Base-by-base conservation (phyloP, 2,329 filamentous ascomycete species). In the Fusarium heterosporum region DNA sequence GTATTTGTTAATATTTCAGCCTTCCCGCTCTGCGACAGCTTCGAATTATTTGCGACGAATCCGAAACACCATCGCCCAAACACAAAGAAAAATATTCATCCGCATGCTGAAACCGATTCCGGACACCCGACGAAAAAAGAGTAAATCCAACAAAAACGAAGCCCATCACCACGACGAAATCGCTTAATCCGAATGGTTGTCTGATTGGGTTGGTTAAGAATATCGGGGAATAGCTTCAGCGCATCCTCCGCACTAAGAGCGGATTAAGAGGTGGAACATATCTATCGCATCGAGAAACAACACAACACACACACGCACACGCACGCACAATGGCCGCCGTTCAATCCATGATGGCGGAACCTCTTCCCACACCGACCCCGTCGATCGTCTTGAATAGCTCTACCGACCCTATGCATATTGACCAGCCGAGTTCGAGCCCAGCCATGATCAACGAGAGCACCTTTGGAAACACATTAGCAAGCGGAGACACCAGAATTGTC, bases 401-500 rank as follows among this genome's bases (percentile, higher is more conserved):
- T 41, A 57, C 73, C 14, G 70, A 63, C 26, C 66, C 75, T 28
- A 70, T 79, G 64, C 76, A 79, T 30, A 59, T 79, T 38, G 81
- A 80, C 43, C 76, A 75, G 53, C 69, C 74, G 26, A 75, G 74
- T 38, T 74, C 78, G 45, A 76, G 76, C 38, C 76, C 76, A 38
- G 68, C 71, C 14, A 72, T 78, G 62, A 68, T 75, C 26, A 78
- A 76, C 39, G 78, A 78, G n/a, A 75, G 77, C 48, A 79, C 77
- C 26, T 79, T 83, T 57, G 80, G 80, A 59, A 83, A 80, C 49
- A 80, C 81, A 6, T 79, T 85, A 9, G 79, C 81, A 61, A 78
- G 76, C 36, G 87, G 87, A 26, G 87, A 89, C 69, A 81, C 81
- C 10, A 82, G 87, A 55, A 87, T 85, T 47, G 86, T 87, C 28